Percentiles rank a stretch among this genome's conserved stretches.
phyloP scores from a whole-genome alignment of 345 rosid species.

The Geranium brycei region DNA sequence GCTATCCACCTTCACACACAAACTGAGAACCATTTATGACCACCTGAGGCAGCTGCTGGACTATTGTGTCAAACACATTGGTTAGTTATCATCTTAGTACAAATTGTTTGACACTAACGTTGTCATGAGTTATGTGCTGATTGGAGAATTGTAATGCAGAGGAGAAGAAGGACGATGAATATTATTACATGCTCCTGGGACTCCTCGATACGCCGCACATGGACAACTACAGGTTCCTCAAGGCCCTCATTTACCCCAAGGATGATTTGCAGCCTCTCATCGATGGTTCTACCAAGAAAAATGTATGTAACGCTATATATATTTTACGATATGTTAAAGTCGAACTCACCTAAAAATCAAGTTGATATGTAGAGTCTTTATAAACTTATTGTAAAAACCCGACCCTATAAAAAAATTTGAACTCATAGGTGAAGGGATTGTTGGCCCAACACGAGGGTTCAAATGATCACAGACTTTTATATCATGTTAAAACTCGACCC shows the following conservation, averaged over 20 bases:
- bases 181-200: constrained; percentile 20
- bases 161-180: constrained; percentile 21
- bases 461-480: no score
- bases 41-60: background rate
- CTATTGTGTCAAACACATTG: background rate
- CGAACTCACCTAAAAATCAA: no score
- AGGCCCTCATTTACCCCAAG: constrained; percentile 27
- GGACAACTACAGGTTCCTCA: constrained; percentile 38
- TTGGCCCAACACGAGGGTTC: no score
- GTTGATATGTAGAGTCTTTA: no score
- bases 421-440: no score
- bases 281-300: constrained; percentile 25
- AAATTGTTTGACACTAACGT: background rate
- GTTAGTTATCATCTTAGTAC: background rate
- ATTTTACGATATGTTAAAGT: no score
- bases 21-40: background rate
- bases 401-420: no score
- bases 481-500: no score
- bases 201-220: constrained; percentile 22
- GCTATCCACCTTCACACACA: background rate
- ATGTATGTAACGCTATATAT: no score
- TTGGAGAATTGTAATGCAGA: constrained; percentile 15
- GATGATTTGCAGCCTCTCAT: constrained; percentile 35
- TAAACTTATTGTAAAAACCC: no score
- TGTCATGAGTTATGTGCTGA: background rate